Evolutionary conservation across 2,329 filamentous ascomycete species (phyloP).

Genomic region (Cryphonectria japonica): DNA sequence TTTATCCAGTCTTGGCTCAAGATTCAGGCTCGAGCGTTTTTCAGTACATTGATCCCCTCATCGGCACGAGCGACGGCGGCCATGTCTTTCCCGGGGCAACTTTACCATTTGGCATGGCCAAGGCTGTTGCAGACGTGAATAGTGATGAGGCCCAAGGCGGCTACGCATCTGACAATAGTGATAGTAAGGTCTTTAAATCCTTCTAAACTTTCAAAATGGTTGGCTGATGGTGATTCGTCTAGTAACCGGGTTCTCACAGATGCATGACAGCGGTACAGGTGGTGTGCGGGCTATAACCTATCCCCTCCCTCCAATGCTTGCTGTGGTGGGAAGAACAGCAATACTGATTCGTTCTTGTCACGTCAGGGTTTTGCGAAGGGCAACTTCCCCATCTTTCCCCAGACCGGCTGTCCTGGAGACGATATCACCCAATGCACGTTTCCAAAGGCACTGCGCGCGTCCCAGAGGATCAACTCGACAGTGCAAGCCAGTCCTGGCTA

Average conservation of each 20-base stretch:
- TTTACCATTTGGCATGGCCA: conserved; percentile 38
- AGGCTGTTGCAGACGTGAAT: conserved; percentile 36
- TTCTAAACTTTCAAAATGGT: no score
- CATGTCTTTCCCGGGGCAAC: conserved; percentile 38
- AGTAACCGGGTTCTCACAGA: conserved; percentile 40
- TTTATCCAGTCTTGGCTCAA: conserved; percentile 8
- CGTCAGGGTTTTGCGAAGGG: conserved; percentile 35
- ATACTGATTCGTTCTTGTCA: neutral
- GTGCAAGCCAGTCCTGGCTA: conserved; percentile 55
- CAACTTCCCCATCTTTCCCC: conserved; percentile 43
- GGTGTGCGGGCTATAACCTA: conserved; percentile 35
- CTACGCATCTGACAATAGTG: conserved; percentile 34
- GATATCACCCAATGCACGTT: conserved; percentile 49
- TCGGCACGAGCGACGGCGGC: conserved; percentile 37
- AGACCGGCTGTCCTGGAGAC: conserved; percentile 41
- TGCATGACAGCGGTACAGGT: conserved; percentile 39
- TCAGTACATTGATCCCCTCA: conserved; percentile 34
- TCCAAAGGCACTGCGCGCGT: conserved; percentile 47
- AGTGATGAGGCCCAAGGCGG: conserved; percentile 35
- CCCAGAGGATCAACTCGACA: conserved; percentile 46
- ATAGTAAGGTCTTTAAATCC: conserved; percentile 28
- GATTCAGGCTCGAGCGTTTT: conserved; percentile 3
- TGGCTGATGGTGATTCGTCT: neutral
- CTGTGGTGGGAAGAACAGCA: neutral
- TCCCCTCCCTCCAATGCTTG: neutral